Percentiles rank a stretch among this genome's conserved stretches.
phyloP scores from a whole-genome alignment of 116 monocot genomes.

The Iris pallida region DNA sequence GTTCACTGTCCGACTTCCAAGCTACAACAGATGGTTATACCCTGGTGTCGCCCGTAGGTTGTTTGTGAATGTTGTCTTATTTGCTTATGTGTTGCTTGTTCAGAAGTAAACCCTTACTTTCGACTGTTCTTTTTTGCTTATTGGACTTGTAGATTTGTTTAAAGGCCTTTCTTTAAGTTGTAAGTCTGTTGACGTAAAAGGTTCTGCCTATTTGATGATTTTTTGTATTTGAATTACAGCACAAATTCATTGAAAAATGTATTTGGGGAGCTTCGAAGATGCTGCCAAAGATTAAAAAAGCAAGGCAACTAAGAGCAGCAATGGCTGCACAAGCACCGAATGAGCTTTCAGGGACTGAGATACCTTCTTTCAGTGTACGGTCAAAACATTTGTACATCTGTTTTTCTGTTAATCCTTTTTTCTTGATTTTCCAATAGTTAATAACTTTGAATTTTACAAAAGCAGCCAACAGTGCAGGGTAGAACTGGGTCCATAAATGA shows the following conservation, averaged over 20 bases:
- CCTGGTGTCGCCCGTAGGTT: too few species aligned
- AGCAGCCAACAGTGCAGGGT: constrained; percentile 37
- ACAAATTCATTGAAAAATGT: constrained; percentile 94
- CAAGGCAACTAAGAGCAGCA: constrained; percentile 66
- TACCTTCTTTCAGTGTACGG: constrained; percentile 25
- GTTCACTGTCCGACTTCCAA: too few species aligned
- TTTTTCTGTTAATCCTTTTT: background rate
- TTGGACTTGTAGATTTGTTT: background rate
- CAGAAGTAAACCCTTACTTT: too few species aligned
- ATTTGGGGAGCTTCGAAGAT: constrained; percentile 82
- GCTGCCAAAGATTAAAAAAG: constrained; percentile 81
- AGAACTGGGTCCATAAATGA: constrained; percentile 28
- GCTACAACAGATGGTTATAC: too few species aligned
- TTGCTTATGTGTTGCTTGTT: too few species aligned
- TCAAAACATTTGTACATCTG: background rate
- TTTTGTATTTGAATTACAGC: constrained; percentile 46
- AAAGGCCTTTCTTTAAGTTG: background rate
- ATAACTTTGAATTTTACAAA: background rate
- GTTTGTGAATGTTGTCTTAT: too few species aligned
- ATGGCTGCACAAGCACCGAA: constrained; percentile 57
- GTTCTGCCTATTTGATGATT: background rate
- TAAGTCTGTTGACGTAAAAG: background rate
- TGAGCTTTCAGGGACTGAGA: constrained; percentile 21
- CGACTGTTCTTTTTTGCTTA: too few species aligned
- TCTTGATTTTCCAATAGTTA: too few species aligned